Conservation (phyloP, 208 protist species). For the Trypanosoma lewisi region DNA sequence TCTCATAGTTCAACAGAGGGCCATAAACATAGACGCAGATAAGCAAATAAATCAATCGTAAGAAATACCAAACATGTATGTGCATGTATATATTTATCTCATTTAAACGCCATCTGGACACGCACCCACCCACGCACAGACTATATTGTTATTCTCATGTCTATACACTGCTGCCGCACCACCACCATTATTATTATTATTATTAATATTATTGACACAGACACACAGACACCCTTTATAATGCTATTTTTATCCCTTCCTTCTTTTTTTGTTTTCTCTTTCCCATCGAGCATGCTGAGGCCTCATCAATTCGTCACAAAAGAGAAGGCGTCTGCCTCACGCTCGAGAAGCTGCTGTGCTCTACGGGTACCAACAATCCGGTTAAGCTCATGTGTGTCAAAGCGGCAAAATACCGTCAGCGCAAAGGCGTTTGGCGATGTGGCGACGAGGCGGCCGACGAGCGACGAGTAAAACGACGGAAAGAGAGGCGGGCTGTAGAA, state of each 20-base stretch:
- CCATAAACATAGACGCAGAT: neutral
- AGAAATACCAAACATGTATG: neutral
- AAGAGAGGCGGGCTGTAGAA: slow-evolving; percentile 95
- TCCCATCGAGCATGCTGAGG: neutral
- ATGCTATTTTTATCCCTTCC: neutral
- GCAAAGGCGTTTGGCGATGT: slow-evolving; percentile 75
- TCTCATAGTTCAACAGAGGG: too few relatives aligned
- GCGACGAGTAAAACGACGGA: slow-evolving; percentile 91
- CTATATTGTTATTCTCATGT: neutral
- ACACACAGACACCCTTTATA: neutral
- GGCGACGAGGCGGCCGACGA: slow-evolving; percentile 82
- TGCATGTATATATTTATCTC: neutral
- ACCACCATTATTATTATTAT: too few relatives aligned
- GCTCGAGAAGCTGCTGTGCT: slow-evolving; percentile 68
- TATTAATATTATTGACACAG: neutral
- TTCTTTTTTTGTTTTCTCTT: neutral
- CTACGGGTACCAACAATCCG: slow-evolving; percentile 88
- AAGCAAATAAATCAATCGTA: neutral
- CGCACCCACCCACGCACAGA: neutral
- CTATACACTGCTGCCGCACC: neutral
- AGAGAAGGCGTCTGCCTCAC: slow-evolving; percentile 70
- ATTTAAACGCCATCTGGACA: neutral
- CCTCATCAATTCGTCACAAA: slow-evolving; percentile 84
- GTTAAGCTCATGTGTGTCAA: slow-evolving; percentile 92
- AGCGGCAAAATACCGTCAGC: slow-evolving; percentile 90